phyloP scores from a whole-genome alignment of 306 rosid genomes.

The Medicago lupulina region DNA sequence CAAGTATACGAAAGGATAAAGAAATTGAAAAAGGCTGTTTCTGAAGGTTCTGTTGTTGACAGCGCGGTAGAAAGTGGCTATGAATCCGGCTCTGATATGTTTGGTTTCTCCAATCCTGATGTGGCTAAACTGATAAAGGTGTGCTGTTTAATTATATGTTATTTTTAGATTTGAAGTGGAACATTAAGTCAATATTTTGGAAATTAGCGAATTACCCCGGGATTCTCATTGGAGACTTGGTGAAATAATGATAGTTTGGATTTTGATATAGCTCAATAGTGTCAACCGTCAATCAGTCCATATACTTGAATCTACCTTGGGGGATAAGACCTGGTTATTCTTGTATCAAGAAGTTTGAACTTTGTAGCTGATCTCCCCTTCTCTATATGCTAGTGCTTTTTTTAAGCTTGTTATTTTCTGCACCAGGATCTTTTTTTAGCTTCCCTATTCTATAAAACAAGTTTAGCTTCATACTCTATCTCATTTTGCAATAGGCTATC shows the following conservation, averaged over 20 bases:
- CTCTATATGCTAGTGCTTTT: not conserved
- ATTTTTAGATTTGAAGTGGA: conserved; percentile 30
- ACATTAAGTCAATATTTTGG: conserved; percentile 27
- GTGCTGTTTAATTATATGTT: conserved; percentile 33
- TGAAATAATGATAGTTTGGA: conserved; percentile 23
- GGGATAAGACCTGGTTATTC: conserved; percentile 8
- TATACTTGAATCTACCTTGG: not conserved
- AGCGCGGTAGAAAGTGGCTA: conserved; percentile 51
- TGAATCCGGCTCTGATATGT: conserved; percentile 90
- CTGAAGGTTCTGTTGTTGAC: conserved; percentile 61
- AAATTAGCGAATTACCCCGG: conserved; percentile 15
- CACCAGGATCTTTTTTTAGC: not conserved
- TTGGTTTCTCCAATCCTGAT: conserved; percentile 85
- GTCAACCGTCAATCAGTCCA: conserved; percentile 4
- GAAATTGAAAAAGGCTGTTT: conserved; percentile 54
- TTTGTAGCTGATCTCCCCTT: conserved; percentile 24
- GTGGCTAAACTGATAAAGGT: conserved; percentile 87
- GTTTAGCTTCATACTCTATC: conserved; percentile 18
- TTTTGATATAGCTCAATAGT: conserved; percentile 16
- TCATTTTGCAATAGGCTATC: conserved; percentile 13
- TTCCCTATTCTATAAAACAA: conserved; percentile 2
- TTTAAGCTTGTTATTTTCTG: conserved; percentile 6
- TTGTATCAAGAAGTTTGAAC: conserved; percentile 24
- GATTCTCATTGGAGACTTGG: conserved; percentile 7
- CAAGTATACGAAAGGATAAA: conserved; percentile 76